These are phyloP conservation scores for Ilyonectria destructans DNA, from an alignment of 2,329 filamentous ascomycete species.

Conservation along the genomic window DNA sequence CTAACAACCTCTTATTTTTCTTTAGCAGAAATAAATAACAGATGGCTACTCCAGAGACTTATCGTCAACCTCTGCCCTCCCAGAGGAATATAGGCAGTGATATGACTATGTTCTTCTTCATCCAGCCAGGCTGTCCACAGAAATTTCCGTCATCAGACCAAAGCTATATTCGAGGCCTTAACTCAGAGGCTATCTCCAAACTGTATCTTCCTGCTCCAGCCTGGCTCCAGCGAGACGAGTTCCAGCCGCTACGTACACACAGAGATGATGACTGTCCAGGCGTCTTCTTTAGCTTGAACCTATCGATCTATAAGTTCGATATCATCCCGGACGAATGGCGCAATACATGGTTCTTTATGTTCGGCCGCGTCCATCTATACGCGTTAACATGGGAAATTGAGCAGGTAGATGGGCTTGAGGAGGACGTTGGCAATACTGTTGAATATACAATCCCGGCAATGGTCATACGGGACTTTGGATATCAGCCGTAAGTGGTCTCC, in stretches of 20 bases:
- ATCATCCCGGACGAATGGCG: neutral
- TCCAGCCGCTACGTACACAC: neutral
- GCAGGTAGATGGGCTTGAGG: no score
- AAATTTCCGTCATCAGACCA: neutral
- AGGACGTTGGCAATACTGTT: no score
- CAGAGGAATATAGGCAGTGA: neutral
- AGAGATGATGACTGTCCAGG: neutral
- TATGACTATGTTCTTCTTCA: slow-evolving; percentile 6
- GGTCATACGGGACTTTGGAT: neutral
- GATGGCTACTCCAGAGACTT: no score
- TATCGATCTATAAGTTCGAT: neutral
- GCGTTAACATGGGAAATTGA: neutral
- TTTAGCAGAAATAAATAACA: no score
- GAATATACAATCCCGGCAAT: neutral
- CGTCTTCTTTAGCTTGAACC: slow-evolving; percentile 7
- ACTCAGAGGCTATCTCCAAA: neutral
- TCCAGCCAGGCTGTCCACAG: neutral
- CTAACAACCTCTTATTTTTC: no score
- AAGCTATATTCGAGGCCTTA: neutral
- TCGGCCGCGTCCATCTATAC: neutral
- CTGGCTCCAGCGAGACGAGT: neutral
- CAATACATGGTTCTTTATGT: neutral
- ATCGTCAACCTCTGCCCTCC: no score
- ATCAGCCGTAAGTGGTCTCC: slow-evolving; percentile 1
- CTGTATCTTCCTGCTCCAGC: neutral